phyloP scores from a whole-genome alignment of 2,329 filamentous ascomycete species.

The Ambrosiella beaveri region DNA sequence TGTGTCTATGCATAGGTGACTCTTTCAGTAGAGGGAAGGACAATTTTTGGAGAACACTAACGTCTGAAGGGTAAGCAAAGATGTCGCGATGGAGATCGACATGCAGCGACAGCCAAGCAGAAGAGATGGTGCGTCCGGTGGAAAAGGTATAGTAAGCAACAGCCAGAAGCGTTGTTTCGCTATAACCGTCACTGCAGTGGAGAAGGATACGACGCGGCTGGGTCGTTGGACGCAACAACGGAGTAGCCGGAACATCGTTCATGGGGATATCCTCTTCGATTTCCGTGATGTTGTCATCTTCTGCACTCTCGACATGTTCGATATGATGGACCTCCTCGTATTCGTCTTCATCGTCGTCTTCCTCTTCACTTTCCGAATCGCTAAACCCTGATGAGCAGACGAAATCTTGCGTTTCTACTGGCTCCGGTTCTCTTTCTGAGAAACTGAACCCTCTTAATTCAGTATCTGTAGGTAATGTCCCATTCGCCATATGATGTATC shows the following conservation, averaged over 20 bases:
- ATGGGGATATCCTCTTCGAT: conserved; percentile 27
- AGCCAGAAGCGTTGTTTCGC: conserved; percentile 75
- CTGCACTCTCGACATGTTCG: conserved; percentile 15
- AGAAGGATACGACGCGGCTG: conserved; percentile 57
- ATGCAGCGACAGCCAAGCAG: conserved; percentile 79
- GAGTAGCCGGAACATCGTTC: background rate
- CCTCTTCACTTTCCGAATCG: background rate
- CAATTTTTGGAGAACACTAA: conserved; percentile 61
- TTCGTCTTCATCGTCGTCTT: conserved; percentile 11
- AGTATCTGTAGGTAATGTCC: conserved; percentile 26
- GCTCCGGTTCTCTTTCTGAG: conserved; percentile 15
- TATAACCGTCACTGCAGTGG: conserved; percentile 91
- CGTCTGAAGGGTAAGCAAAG: conserved; percentile 87
- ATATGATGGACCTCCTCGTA: conserved; percentile 17
- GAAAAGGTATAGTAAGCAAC: conserved; percentile 91
- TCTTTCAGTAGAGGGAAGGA: conserved; percentile 57
- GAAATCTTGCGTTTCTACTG: background rate
- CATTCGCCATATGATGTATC: conserved; percentile 71
- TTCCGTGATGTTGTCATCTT: conserved; percentile 12
- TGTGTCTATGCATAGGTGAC: conserved; percentile 35
- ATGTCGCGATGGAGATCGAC: conserved; percentile 72
- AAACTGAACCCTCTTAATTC: too few relatives aligned
- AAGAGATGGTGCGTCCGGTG: conserved; percentile 60
- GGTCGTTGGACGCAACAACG: conserved; percentile 20
- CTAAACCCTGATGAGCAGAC: conserved; percentile 15